Conservation (phyloP, 768 basidiomycete species). For the Flagelloscypha sp. region DNA sequence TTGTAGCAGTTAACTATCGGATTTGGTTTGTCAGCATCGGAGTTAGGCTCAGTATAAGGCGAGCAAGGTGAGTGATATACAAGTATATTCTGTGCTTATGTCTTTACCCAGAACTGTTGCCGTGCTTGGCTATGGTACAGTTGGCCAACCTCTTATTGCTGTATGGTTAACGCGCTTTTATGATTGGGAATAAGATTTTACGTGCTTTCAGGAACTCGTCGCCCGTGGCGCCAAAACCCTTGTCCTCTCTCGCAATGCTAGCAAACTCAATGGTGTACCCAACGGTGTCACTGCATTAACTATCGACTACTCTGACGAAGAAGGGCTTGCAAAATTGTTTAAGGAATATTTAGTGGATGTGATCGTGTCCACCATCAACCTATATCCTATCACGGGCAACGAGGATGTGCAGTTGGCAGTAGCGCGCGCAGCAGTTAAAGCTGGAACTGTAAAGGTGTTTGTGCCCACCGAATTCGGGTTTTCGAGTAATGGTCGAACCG, state of each 20-base stretch:
- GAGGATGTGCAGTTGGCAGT: slow-evolving; percentile 19
- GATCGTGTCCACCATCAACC: slow-evolving; percentile 22
- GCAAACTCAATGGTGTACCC: slow-evolving; percentile 7
- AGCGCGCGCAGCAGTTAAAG: slow-evolving; percentile 27
- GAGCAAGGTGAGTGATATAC: no score
- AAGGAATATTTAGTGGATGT: slow-evolving; percentile 25
- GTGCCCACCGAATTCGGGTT: slow-evolving; percentile 31
- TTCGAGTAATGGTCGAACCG: slow-evolving; percentile 23
- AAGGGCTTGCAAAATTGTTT: slow-evolving; percentile 18
- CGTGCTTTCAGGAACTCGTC: no score
- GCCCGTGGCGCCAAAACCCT: slow-evolving; percentile 8
- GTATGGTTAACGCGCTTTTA: no score
- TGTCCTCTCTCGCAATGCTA: slow-evolving; percentile 11
- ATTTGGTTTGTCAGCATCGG: no score
- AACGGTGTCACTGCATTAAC: slow-evolving; percentile 17
- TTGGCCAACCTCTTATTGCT: no score
- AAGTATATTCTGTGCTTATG: no score
- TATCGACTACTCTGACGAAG: slow-evolving; percentile 21
- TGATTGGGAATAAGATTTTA: no score
- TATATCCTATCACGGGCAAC: no score
- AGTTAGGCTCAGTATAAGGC: no score
- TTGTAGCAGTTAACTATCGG: no score
- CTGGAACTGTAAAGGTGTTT: slow-evolving; percentile 28
- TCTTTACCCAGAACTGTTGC: no score
- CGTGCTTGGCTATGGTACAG: no score